These are phyloP conservation scores for Millerago galiae DNA, from an alignment of 805 yeast species.

Conservation along the genomic window DNA sequence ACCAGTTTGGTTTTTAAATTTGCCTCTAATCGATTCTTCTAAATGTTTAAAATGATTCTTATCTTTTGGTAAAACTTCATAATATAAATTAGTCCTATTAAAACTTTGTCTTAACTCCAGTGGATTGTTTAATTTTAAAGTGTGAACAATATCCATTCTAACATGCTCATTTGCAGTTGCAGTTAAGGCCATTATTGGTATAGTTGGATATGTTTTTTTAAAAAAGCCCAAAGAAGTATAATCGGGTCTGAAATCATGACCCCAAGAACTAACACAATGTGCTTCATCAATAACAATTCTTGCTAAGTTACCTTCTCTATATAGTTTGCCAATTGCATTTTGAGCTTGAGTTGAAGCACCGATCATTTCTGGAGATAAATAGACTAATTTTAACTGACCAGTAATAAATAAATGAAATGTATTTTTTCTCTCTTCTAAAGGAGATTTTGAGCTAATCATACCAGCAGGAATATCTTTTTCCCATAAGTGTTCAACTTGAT, in stretches of 20 bases:
- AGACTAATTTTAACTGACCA: slow-evolving; percentile 70
- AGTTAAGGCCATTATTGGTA: slow-evolving; percentile 93
- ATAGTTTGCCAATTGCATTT: slow-evolving; percentile 50
- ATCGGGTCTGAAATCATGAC: slow-evolving; percentile 97
- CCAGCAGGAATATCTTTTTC: slow-evolving; percentile 70
- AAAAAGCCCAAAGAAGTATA: slow-evolving; percentile 75
- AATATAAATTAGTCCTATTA: slow-evolving; percentile 78
- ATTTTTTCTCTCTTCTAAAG: slow-evolving; percentile 53
- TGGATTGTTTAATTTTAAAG: slow-evolving; percentile 57
- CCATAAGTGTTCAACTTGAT: slow-evolving; percentile 80
- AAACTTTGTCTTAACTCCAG: slow-evolving; percentile 81
- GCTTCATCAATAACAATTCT: slow-evolving; percentile 95
- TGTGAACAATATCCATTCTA: slow-evolving; percentile 75
- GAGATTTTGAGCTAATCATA: slow-evolving; percentile 77
- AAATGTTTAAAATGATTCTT: slow-evolving; percentile 51
- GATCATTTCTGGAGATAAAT: slow-evolving; percentile 93
- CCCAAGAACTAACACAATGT: slow-evolving; percentile 98
- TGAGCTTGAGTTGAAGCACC: slow-evolving; percentile 66
- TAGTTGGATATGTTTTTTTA: slow-evolving; percentile 63
- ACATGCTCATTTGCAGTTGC: slow-evolving; percentile 96
- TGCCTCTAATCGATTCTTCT: slow-evolving; percentile 42
- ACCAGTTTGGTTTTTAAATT: slow-evolving; percentile 61
- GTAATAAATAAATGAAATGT: slow-evolving; percentile 55
- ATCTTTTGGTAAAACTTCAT: slow-evolving; percentile 67
- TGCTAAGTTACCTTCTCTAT: slow-evolving; percentile 55